Evolutionary conservation across 768 basidiomycete genomes (phyloP).

Genomic region (Leccinum rimulosum): DNA sequence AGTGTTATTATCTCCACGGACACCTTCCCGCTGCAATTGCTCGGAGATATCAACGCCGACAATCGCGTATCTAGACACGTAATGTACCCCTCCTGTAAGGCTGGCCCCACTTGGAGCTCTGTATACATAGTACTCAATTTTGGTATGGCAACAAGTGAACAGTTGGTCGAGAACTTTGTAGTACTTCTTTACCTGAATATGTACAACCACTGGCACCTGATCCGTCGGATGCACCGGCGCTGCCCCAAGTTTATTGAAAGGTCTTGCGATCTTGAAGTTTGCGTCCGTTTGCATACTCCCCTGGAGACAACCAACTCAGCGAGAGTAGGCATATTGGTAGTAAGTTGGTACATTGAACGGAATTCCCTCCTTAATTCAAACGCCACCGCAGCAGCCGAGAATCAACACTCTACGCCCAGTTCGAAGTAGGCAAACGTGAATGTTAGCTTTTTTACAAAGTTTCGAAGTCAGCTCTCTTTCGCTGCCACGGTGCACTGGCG

Average conservation of each 20-base stretch:
- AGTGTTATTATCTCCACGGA: conserved; percentile 1
- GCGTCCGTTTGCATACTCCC: not conserved
- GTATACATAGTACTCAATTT: not conserved
- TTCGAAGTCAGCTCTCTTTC: not conserved
- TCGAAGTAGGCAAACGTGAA: not conserved
- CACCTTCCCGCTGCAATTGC: not conserved
- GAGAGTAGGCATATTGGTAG: not conserved
- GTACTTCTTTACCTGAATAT: not conserved
- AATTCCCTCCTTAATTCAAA: not conserved
- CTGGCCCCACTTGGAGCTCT: not conserved
- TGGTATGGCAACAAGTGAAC: not conserved
- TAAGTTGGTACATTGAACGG: no score
- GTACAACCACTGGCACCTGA: no score
- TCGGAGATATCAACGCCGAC: conserved; percentile 14
- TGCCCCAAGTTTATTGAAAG: not conserved
- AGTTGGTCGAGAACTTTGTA: not conserved
- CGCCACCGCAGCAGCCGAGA: not conserved
- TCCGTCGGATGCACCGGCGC: not conserved
- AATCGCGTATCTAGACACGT: conserved; percentile 9
- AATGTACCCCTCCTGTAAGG: conserved; percentile 10
- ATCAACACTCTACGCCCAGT: not conserved
- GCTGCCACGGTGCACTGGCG: not conserved
- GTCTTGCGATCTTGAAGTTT: not conserved
- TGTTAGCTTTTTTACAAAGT: not conserved
- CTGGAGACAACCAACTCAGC: not conserved